A percentile compares a stretch with the other conserved stretches of the same genome.
These are phyloP conservation scores for Ambrosia artemisiifolia DNA, from an alignment of 129 eudicot genomes.

Conservation along the genomic window DNA sequence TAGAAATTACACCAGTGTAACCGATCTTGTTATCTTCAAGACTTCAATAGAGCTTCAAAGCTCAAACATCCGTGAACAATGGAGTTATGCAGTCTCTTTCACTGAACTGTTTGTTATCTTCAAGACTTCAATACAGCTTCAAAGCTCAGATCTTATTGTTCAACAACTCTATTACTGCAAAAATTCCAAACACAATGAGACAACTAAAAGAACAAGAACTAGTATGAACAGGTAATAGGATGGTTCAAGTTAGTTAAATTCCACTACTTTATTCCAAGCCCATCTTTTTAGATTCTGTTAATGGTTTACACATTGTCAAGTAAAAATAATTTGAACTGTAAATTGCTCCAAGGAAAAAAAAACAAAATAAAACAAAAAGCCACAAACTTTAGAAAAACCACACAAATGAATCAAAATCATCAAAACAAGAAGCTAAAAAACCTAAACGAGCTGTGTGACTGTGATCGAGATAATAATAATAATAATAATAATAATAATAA, in stretches of 20 bases:
- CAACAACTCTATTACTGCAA: not conserved
- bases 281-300: not conserved
- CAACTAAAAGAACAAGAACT: not conserved
- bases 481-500: no score
- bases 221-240: conserved; percentile 8
- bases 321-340: not conserved
- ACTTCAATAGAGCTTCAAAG: no score
- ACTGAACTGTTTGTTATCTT: no score
- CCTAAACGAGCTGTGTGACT: not conserved
- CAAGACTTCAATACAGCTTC: no score
- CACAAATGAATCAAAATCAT: not conserved
- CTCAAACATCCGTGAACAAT: no score
- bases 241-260: not conserved
- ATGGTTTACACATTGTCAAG: not conserved
- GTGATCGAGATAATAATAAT: no score
- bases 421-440: not conserved
- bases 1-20: no score
- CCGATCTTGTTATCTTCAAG: no score
- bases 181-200: not conserved
- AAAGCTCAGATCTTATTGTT: not conserved
- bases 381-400: not conserved
- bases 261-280: conserved; percentile 5
- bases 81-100: no score
- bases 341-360: not conserved
- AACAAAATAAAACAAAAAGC: not conserved